Conservation (phyloP, 768 basidiomycete species). For the Udeniomyces megalosporus region DNA sequence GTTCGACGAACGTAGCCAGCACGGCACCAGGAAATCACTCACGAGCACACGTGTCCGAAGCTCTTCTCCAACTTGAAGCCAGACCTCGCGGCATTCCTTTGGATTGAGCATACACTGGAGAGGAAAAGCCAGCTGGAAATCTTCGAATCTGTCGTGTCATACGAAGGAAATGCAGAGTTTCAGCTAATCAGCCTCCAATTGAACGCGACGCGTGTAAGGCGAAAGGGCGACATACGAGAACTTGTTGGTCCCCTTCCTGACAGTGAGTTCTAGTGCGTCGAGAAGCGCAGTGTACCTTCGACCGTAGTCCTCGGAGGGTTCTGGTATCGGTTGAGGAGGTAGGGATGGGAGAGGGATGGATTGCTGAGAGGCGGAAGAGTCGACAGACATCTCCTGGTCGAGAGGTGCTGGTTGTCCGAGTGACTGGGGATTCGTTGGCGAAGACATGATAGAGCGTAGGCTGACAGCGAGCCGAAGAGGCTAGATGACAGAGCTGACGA, state of each 20-base stretch:
- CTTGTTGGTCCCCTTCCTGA: slow-evolving; percentile 12
- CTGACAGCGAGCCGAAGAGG: not conserved
- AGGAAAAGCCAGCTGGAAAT: slow-evolving; percentile 1
- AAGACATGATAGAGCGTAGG: not conserved
- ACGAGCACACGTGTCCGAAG: slow-evolving; percentile 3
- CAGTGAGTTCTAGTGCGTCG: slow-evolving; percentile 3
- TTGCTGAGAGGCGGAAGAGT: not conserved
- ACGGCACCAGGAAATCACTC: not conserved
- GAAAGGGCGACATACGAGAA: slow-evolving; percentile 4
- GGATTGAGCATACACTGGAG: not conserved
- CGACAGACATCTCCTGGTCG: not conserved
- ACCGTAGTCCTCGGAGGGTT: slow-evolving; percentile 5
- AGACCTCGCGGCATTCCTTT: not conserved
- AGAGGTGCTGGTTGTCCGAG: not conserved
- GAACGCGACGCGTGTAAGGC: not conserved
- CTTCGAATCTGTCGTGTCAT: slow-evolving; percentile 11
- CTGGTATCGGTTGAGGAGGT: slow-evolving; percentile 6
- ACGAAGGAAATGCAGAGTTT: not conserved
- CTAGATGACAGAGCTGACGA: not conserved
- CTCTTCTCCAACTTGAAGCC: slow-evolving; percentile 2
- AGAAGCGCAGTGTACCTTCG: slow-evolving; percentile 1
- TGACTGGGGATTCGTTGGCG: not conserved
- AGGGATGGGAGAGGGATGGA: not conserved
- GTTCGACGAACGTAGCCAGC: too few species aligned
- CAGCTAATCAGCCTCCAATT: not conserved